Conservation (phyloP, 73 alveolate species). For the Stentor roeselii region DNA sequence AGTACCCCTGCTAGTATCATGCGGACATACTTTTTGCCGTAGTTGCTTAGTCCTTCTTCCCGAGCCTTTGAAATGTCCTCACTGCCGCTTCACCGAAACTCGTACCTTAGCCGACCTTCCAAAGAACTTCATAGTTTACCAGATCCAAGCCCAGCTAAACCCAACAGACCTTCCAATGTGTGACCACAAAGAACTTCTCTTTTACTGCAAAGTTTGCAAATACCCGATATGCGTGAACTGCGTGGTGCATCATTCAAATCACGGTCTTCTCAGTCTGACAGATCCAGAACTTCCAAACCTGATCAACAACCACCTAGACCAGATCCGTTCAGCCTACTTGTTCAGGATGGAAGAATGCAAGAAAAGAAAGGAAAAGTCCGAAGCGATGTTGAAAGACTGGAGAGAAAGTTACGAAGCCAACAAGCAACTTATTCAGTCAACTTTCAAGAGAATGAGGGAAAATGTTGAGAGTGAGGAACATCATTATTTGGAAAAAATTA, state of each 20-base stretch:
- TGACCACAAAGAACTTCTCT: background rate
- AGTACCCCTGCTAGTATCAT: slow-evolving; percentile 66
- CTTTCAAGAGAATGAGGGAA: background rate
- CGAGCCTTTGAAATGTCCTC: slow-evolving; percentile 43
- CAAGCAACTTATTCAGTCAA: background rate
- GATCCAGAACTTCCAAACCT: background rate
- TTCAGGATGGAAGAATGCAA: background rate
- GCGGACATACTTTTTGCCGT: slow-evolving; percentile 84
- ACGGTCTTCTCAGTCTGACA: background rate
- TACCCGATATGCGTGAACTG: background rate
- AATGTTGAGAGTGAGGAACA: background rate
- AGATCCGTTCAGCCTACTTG: background rate
- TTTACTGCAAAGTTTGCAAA: slow-evolving; percentile 2
- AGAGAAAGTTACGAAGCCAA: background rate
- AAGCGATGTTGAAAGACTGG: background rate
- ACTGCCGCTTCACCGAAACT: slow-evolving; percentile 29
- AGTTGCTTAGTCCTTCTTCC: slow-evolving; percentile 54
- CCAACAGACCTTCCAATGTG: background rate
- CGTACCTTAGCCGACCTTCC: background rate
- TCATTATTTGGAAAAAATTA: background rate
- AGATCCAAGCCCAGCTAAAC: slow-evolving; percentile 1
- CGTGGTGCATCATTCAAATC: background rate
- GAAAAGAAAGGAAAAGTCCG: background rate
- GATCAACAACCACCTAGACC: background rate
- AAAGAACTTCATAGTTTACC: background rate